Evolutionary conservation across 345 rosid species (phyloP), one percentile per base, ranked within the genome.

Genomic region (Atalantia buxifolia): DNA sequence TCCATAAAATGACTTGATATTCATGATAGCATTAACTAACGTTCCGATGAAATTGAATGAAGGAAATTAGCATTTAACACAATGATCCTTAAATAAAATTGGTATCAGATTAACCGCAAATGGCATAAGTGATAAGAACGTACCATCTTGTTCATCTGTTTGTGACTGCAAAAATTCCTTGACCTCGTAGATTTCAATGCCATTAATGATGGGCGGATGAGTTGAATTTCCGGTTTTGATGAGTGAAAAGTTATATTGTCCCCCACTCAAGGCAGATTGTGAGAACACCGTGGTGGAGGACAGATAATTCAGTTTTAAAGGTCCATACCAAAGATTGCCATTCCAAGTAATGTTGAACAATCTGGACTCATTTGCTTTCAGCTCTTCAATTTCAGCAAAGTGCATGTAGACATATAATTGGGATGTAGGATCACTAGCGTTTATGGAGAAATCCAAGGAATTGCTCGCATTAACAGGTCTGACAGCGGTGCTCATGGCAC

Each of bases 341-440:
- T 81, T 78, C 6, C 63, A 0, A 9, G 60, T 53, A 50, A 68
- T 69, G 65, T 63, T 79, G 31, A 83, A 79, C 27, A 35, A 40
- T 61, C 89, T 78, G 48, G 81, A 9, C 55, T 81, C 74, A 13
- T 80, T 85, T 5, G 81, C 65, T 67, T 66, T n/a, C 8, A 77
- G 76, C 76, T 74, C 27, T 13, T 69, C 72, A 50, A 86, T 25
- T 72, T 86, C 89, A 35, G 79, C 79, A n/a, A 84, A 12, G 75
- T 86, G 84, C 72, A 84, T 28, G 78, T 82, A 86, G 2, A 77
- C 73, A 9, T 77, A 84, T 33, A 79, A 75, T 24, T 69, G 60
- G 21, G 67, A 55, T 7, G 38, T 59, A 0, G 79, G 14, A 71
- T 81, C 76, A 5, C 42, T 16, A 1, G 68, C 1, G 5, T 22